Evolutionary conservation across 2,329 filamentous ascomycete genomes (phyloP).

Genomic region (Epichloe festucae): DNA sequence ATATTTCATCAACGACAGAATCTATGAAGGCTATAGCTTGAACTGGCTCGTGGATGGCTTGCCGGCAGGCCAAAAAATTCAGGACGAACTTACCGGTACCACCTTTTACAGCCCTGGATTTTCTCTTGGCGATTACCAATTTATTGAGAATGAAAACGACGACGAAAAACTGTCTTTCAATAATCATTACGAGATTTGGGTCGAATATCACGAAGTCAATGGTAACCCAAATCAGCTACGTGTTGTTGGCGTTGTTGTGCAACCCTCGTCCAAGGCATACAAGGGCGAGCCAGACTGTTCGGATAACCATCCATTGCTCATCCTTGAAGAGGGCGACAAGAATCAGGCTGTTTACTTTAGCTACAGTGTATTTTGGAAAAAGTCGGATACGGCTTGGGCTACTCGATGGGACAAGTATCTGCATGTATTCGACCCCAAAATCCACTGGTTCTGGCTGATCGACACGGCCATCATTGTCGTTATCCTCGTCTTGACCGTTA

Average conservation of each 20-base stretch:
- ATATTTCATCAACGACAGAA: constrained; percentile 70
- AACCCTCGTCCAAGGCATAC: constrained; percentile 60
- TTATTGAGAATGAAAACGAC: constrained; percentile 48
- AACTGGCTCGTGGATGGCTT: constrained; percentile 95
- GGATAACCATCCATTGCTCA: constrained; percentile 40
- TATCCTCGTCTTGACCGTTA: constrained; percentile 80
- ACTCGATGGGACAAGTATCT: constrained; percentile 98
- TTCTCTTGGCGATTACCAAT: constrained; percentile 15
- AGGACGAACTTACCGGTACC: constrained; percentile 61
- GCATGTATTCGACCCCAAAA: constrained; percentile 93
- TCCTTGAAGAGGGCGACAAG: constrained; percentile 43
- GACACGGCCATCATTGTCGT: constrained; percentile 92
- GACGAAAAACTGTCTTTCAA: constrained; percentile 54
- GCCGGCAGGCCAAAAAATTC: constrained; percentile 74
- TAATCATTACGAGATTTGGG: constrained; percentile 89
- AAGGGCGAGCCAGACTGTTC: constrained; percentile 50
- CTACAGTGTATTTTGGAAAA: constrained; percentile 83
- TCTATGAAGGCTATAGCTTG: constrained; percentile 75
- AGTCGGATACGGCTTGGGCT: constrained; percentile 79
- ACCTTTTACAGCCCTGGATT: constrained; percentile 90
- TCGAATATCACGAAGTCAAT: constrained; percentile 80
- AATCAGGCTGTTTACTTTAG: constrained; percentile 65
- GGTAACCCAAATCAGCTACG: constrained; percentile 56
- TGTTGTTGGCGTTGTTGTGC: constrained; percentile 83
- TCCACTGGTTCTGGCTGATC: constrained; percentile 97